A percentile compares a stretch with the other conserved stretches of the same genome.
phyloP scores from a whole-genome alignment of 1,139 yeast species.

The Zygotorulaspora mrakii region DNA sequence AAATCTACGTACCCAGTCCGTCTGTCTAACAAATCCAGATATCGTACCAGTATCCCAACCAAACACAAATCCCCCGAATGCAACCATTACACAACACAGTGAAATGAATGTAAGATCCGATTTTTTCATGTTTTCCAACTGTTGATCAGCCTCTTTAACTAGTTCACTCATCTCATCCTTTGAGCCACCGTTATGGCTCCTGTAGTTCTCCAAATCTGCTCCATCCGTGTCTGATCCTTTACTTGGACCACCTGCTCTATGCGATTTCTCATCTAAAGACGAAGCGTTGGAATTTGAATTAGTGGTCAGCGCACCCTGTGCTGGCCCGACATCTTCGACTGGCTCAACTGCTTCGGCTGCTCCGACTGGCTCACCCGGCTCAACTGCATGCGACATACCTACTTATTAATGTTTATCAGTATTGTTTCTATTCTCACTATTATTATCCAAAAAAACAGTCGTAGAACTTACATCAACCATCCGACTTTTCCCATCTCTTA shows the following conservation, averaged over 20 bases:
- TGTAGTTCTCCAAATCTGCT: conserved; percentile 9
- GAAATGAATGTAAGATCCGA: conserved; percentile 52
- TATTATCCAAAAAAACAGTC: too few species aligned
- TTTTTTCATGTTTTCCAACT: conserved; percentile 21
- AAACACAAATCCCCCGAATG: conserved; percentile 67
- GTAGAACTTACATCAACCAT: too few species aligned
- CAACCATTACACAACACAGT: conserved; percentile 46
- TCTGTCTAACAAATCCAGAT: conserved; percentile 72
- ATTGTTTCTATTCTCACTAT: too few species aligned
- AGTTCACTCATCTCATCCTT: conserved; percentile 20
- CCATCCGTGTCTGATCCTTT: conserved; percentile 4
- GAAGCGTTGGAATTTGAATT: conserved; percentile 12
- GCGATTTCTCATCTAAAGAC: conserved; percentile 10
- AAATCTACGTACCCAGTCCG: conserved; percentile 54
- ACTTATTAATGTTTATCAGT: background rate
- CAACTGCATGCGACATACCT: background rate
- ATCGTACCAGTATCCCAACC: conserved; percentile 82
- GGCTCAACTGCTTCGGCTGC: too few species aligned
- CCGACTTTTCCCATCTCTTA: background rate
- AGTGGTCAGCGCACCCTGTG: conserved; percentile 5
- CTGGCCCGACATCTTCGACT: conserved; percentile 5
- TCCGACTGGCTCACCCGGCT: conserved; percentile 4
- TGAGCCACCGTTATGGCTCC: conserved; percentile 9
- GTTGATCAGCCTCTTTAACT: conserved; percentile 17
- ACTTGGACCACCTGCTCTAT: conserved; percentile 3